These are phyloP conservation scores for Suillus subaureus DNA, from an alignment of 768 basidiomycete species.

Conservation along the genomic window DNA sequence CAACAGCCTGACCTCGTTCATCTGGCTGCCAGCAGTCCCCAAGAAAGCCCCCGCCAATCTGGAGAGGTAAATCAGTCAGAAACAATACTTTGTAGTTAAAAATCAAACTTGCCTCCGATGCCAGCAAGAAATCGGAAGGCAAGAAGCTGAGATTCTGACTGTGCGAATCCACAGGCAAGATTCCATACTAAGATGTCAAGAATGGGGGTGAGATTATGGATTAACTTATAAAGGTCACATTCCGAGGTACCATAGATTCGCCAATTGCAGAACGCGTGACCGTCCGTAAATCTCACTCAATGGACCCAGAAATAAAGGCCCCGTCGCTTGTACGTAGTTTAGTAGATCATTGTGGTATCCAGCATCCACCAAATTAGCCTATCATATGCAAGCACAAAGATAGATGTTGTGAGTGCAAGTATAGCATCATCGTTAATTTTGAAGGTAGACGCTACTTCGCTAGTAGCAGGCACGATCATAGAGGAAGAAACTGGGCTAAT, in stretches of 20 bases:
- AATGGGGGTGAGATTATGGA: neutral
- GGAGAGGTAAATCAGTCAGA: neutral
- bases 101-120: constrained; percentile 53
- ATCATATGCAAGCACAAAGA: constrained; percentile 65
- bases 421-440: constrained; percentile 51
- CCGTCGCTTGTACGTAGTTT: constrained; percentile 14
- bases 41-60: constrained; percentile 69
- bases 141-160: constrained; percentile 57
- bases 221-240: constrained; percentile 10
- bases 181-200: constrained; percentile 51
- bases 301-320: constrained; percentile 52
- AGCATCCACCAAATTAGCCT: constrained; percentile 12
- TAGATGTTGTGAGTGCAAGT: constrained; percentile 61
- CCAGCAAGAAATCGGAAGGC: constrained; percentile 72
- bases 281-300: constrained; percentile 75
- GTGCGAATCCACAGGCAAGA: constrained; percentile 63
- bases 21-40: constrained; percentile 64
- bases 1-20: constrained; percentile 63
- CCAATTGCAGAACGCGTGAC: constrained; percentile 57
- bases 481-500: constrained; percentile 72
- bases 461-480: constrained; percentile 69
- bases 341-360: neutral
- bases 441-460: constrained; percentile 53
- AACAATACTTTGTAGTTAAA: no score
- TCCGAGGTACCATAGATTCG: constrained; percentile 72